phyloP scores from a whole-genome alignment of 192 early-diverging fungal species.

The Umbelopsis vinacea region DNA sequence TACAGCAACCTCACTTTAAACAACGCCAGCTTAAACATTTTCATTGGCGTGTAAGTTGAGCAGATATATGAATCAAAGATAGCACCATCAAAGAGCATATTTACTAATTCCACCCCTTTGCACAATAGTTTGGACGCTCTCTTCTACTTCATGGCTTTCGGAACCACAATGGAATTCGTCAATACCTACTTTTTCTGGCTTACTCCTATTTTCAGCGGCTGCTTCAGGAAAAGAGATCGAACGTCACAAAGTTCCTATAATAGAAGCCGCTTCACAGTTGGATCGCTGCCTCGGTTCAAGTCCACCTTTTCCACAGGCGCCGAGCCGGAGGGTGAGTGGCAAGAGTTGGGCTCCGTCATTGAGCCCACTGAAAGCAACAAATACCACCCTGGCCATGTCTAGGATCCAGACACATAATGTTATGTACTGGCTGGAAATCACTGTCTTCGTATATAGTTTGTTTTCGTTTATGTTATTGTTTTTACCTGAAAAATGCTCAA shows the following conservation, averaged over 20 bases:
- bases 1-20: not conserved
- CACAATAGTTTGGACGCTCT: not conserved
- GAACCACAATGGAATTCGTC: not conserved
- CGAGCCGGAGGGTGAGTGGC: slow-evolving; percentile 4
- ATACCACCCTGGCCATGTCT: not conserved
- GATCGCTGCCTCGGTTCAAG: not conserved
- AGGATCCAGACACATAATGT: too few relatives aligned
- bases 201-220: not conserved
- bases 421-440: too few relatives aligned
- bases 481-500: too few relatives aligned
- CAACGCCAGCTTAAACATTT: not conserved
- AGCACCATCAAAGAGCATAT: too few relatives aligned
- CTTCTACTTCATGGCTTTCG: not conserved
- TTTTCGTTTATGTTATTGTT: too few relatives aligned
- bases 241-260: not conserved
- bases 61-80: not conserved
- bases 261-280: not conserved
- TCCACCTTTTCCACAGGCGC: not conserved
- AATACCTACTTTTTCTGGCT: not conserved
- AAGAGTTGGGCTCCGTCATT: not conserved
- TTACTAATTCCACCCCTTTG: not conserved
- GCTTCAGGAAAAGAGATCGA: not conserved
- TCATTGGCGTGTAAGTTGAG: slow-evolving; percentile 7
- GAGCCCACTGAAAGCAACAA: not conserved
- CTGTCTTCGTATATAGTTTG: too few relatives aligned